A percentile compares a stretch with the other conserved stretches of the same genome.
Conservation (phyloP, 441 rosid genomes). For the Pelargonium myrrhifolium region DNA sequence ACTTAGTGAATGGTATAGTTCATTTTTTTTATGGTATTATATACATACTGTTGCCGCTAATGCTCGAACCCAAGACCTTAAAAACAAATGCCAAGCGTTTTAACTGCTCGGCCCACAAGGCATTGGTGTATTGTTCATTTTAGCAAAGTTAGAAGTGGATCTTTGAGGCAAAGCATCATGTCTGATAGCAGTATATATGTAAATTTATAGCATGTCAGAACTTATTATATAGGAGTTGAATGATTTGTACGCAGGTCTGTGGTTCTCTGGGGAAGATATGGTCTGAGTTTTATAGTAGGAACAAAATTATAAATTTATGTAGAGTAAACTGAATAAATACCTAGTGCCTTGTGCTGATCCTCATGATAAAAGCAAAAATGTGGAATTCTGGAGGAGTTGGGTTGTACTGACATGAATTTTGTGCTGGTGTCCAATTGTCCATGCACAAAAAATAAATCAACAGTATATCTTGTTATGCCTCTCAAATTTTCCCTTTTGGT, state of each 20-base stretch:
- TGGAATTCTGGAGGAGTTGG: not conserved
- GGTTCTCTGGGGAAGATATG: not conserved
- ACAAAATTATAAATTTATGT: no score
- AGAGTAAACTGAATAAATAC: not conserved
- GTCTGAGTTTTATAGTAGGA: not conserved
- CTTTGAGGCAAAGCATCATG: not conserved
- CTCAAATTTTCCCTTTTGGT: not conserved
- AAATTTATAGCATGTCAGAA: not conserved
- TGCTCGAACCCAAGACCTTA: no score
- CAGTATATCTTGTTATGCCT: slow-evolving; percentile 1
- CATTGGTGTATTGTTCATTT: not conserved
- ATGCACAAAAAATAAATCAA: not conserved
- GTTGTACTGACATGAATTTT: not conserved
- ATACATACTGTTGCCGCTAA: no score
- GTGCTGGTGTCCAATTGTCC: not conserved
- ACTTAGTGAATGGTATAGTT: not conserved
- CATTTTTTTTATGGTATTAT: no score
- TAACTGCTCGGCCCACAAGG: no score
- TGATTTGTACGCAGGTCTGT: not conserved
- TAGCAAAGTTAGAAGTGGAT: not conserved
- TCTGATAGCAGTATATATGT: not conserved
- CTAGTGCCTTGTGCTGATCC: not conserved
- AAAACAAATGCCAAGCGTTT: no score
- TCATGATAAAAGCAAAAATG: not conserved
- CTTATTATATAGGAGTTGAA: not conserved